Conservation (phyloP, 768 basidiomycete species). For the Phaeotremella fagi region DNA sequence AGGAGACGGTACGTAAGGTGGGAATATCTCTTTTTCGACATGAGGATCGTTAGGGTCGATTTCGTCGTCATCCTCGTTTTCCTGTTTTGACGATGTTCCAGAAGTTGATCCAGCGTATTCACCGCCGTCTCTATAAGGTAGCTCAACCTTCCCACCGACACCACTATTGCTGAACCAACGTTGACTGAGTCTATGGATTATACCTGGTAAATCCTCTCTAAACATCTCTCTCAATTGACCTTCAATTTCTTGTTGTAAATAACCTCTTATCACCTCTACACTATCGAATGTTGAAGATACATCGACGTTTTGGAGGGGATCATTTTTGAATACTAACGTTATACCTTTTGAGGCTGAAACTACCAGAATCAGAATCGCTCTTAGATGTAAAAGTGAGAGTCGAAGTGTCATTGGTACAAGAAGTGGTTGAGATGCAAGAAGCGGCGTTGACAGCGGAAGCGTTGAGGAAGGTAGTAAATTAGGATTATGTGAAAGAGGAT, state of each 20-base stretch:
- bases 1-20: constrained; percentile 28
- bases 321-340: constrained; percentile 98
- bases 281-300: constrained; percentile 98
- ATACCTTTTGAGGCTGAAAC: constrained; percentile 97
- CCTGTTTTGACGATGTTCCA: constrained; percentile 1
- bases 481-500: constrained; percentile 58
- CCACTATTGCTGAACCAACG: constrained; percentile 66
- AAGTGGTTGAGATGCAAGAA: constrained; percentile 89
- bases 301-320: constrained; percentile 94
- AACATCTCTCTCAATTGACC: constrained; percentile 97
- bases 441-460: constrained; percentile 48
- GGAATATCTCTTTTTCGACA: constrained; percentile 41
- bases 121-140: constrained; percentile 71
- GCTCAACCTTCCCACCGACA: constrained; percentile 67
- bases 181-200: constrained; percentile 92
- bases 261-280: constrained; percentile 94
- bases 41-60: constrained; percentile 19
- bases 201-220: constrained; percentile 89
- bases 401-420: constrained; percentile 97
- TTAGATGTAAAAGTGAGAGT: constrained; percentile 87
- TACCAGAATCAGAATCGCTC: constrained; percentile 93
- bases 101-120: constrained; percentile 5
- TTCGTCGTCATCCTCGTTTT: constrained; percentile 27
- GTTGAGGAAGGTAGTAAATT: constrained; percentile 41
- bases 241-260: constrained; percentile 96